Evolutionary conservation across 2,329 filamentous ascomycete species (phyloP), one percentile per base, ranked within the genome.

Genomic region (Fusarium nematophilum): DNA sequence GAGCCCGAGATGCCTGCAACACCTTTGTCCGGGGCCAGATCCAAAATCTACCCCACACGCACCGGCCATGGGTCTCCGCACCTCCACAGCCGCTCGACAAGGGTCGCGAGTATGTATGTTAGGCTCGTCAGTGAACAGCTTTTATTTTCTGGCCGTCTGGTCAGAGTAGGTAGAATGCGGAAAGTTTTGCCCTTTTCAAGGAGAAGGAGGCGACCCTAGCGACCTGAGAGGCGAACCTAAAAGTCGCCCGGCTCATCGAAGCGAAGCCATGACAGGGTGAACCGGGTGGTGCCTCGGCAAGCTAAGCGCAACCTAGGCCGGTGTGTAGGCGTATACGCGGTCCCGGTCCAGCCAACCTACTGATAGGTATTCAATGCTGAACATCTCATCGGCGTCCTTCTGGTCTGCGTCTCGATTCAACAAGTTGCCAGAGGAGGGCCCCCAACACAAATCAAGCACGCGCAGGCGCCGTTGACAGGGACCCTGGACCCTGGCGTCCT

Each of bases 21-120:
- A 43, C 53, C 25, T 31, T 10, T 54, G 43, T 54, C 44, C 49
- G 37, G 45, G 55, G 45, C 36, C 29, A 67, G 54, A 60, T 59
- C 62, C 58, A 45, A 60, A 51, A 48, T 50, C 57, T 67, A 66
- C 66, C 66, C 66, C 66, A 69, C 66, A 68, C 53, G 60, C 57
- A 62, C 54, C 38, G 55, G 50, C 60, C 56, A 61, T 34, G 44
- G 52, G 56, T 64, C 66, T 67, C 66, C 66, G 66, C 66, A 68
- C 65, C 57, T 67, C 62, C 65, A 66, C 61, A 56, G 45, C 49
- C 44, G 31, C 58, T 56, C 27, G 58, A 56, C 37, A 42, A 26
- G 38, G 46, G 42, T 62, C 48, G 34, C 59, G 43, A 43, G 31
- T n/a, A n/a, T n/a, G 25, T 40, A 34, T 44, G 47, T 38, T 42